These are phyloP conservation scores for Chrysoporthe cubensis DNA, from an alignment of 2,329 filamentous ascomycete species.

Conservation along the genomic window DNA sequence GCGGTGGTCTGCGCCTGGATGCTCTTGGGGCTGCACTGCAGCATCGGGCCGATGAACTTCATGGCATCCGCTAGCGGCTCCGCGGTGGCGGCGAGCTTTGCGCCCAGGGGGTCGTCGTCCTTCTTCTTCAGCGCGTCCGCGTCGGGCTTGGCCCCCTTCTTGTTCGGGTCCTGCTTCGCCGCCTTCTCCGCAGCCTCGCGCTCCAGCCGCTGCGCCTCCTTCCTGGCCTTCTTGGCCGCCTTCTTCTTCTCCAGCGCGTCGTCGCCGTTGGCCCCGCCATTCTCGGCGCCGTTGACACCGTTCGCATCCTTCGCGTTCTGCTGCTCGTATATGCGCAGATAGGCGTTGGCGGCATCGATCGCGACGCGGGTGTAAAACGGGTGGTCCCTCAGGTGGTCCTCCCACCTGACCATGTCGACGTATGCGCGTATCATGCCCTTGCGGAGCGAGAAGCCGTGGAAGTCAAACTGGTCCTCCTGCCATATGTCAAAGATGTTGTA, in stretches of 20 bases:
- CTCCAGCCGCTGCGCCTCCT: conserved; percentile 67
- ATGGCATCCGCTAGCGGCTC: conserved; percentile 85
- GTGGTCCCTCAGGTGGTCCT: conserved; percentile 87
- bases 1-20: conserved; percentile 82
- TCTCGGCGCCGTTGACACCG: conserved; percentile 59
- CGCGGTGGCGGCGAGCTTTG: conserved; percentile 77
- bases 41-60: conserved; percentile 80
- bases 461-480: conserved; percentile 99
- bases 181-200: conserved; percentile 79
- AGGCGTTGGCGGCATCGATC: conserved; percentile 78
- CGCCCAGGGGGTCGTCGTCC: conserved; percentile 85
- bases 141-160: conserved; percentile 64
- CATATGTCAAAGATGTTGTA: conserved; percentile 94
- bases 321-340: conserved; percentile 77
- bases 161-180: conserved; percentile 83
- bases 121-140: conserved; percentile 75
- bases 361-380: conserved; percentile 90
- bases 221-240: conserved; percentile 87
- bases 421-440: conserved; percentile 97
- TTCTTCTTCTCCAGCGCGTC: conserved; percentile 78
- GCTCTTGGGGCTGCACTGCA: conserved; percentile 81
- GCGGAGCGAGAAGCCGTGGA: conserved; percentile 95
- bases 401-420: conserved; percentile 95
- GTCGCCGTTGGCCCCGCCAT: conserved; percentile 46
- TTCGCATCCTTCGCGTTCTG: conserved; percentile 66